phyloP scores from a whole-genome alignment of 1,284 basidiomycete species.

The Cutaneotrichosporon sp. region DNA sequence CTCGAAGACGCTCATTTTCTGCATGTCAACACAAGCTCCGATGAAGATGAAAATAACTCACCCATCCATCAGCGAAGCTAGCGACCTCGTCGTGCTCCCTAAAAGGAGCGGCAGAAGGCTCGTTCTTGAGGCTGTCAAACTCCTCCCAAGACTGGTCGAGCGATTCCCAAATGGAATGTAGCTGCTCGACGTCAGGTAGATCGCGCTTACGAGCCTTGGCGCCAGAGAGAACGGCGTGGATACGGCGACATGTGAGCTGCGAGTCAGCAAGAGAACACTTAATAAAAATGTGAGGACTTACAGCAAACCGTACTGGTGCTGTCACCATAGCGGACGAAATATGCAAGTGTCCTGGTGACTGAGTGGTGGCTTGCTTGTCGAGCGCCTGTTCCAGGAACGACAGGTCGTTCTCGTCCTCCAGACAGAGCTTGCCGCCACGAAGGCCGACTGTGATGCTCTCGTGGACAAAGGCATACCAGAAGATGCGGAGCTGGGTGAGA shows the following conservation, averaged over 20 bases:
- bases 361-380: conserved; percentile 13
- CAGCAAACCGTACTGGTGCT: conserved; percentile 66
- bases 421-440: conserved; percentile 69
- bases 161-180: conserved; percentile 74
- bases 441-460: conserved; percentile 75
- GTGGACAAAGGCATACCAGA: conserved; percentile 77
- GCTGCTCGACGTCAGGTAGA: conserved; percentile 62
- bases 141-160: conserved; percentile 77
- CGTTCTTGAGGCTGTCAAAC: conserved; percentile 63
- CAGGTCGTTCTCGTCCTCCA: conserved; percentile 56
- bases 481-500: conserved; percentile 67
- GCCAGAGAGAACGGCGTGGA: conserved; percentile 73
- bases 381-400: conserved; percentile 12
- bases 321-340: conserved; percentile 55
- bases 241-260: conserved; percentile 64
- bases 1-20: conserved; percentile 51
- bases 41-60: conserved; percentile 58
- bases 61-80: conserved; percentile 76
- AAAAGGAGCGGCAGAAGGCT: conserved; percentile 47
- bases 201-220: conserved; percentile 64
- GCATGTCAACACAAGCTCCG: not conserved
- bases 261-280: conserved; percentile 16
- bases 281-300: conserved; percentile 23
- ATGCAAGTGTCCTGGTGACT: conserved; percentile 34
- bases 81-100: conserved; percentile 61